A percentile compares a stretch with the other conserved stretches of the same genome.
These are phyloP conservation scores for Durotheca rogersii DNA, from an alignment of 495 filamentous ascomycete species.

Conservation along the genomic window DNA sequence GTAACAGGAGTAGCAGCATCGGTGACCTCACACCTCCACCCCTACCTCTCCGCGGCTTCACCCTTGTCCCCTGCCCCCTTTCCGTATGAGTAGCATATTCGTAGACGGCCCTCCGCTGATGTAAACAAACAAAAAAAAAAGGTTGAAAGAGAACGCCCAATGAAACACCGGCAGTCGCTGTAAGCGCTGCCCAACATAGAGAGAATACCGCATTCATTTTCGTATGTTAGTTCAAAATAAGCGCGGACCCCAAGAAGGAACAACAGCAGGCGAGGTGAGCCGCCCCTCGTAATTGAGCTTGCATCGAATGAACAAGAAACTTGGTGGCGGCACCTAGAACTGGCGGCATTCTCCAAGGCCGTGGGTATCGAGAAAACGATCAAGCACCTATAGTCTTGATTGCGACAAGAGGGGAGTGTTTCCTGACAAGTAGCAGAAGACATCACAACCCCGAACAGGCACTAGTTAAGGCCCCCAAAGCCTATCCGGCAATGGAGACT, in stretches of 20 bases:
- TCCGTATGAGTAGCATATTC: conserved; percentile 16
- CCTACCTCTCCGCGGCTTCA: no score
- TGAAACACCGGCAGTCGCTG: conserved; percentile 33
- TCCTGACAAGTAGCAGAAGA: conserved; percentile 3
- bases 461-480: not conserved
- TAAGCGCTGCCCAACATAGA: conserved; percentile 26
- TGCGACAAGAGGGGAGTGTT: conserved; percentile 21
- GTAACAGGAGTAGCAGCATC: conserved; percentile 1
- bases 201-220: conserved; percentile 14
- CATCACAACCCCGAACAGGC: conserved; percentile 7
- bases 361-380: conserved; percentile 31
- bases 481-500: conserved; percentile 21
- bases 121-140: conserved; percentile 28
- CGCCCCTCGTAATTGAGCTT: conserved; percentile 26
- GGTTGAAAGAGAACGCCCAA: conserved; percentile 33
- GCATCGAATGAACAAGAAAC: conserved; percentile 31
- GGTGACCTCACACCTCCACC: conserved; percentile 4
- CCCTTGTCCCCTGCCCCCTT: no score
- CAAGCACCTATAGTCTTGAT: conserved; percentile 20
- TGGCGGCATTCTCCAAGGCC: conserved; percentile 30
- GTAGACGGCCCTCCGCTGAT: conserved; percentile 12
- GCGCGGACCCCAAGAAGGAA: conserved; percentile 25
- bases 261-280: conserved; percentile 25
- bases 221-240: conserved; percentile 26
- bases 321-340: conserved; percentile 20